Evolutionary conservation across 352 stramenopile genomes (phyloP), one percentile per base, ranked within the genome.

Genomic region (Phytopythium aichiense): DNA sequence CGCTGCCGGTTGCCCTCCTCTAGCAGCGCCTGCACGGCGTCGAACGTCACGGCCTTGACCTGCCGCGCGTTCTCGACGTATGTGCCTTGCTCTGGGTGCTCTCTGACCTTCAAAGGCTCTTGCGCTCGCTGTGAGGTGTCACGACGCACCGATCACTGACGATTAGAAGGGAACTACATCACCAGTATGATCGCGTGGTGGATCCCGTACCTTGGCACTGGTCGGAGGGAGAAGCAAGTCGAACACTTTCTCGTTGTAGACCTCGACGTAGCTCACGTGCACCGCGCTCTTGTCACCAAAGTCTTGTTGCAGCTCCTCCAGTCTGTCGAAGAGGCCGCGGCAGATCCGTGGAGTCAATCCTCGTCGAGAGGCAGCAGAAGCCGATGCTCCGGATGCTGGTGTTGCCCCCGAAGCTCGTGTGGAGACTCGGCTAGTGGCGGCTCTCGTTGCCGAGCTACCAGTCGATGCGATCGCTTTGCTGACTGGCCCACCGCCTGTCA

Each of bases 191-290:
- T 7, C 18, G 23, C 15, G 7, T 11, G 25, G 42, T 16, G 38
- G 38, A 15, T 7, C 13, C 13, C 38, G 40, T 55, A 65, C 72
- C 63, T 83, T 83, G 28, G 43, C 37, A 12, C 31, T 53, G 25
- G 62, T 25, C 25, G 72, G 63, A 22, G 64, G 65, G 4, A 45
- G 25, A 23, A 94, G 66, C 12, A 94, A 49, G 43, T 92, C 83
- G 43, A 88, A 92, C 9, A 91, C 81, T 50, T 60, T 81, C 40
- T 94, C 83, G 22, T 92, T 77, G 58, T 89, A 91, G 25, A 94
- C 86, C 61, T 92, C 85, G n/a, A 92, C 74, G 60, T 88, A 94
- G 61, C 81, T 92, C 52, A 94, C 72, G 54, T 88, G 68, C 4
- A 91, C 62, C 28, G 69, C 59, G 53, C 64, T 73, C 20, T 67